These are phyloP conservation scores for Rhodotorula sp. DNA, from an alignment of 1,284 basidiomycete species.

Conservation along the genomic window DNA sequence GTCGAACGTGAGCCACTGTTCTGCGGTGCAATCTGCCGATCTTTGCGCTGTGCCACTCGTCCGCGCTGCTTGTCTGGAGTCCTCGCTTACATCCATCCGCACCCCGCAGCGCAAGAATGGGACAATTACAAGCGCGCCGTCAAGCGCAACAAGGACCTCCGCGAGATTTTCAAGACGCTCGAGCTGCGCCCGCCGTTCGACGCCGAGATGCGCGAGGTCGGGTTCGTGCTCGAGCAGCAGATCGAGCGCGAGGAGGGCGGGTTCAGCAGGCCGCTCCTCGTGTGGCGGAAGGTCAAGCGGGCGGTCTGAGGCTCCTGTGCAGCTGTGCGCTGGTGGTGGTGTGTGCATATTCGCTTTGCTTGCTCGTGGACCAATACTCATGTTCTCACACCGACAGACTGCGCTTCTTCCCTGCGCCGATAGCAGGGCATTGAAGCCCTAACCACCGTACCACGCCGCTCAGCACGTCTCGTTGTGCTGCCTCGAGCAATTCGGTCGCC, in stretches of 20 bases:
- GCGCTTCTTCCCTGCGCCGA: too few species aligned
- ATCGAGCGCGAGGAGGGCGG: slow-evolving; percentile 41
- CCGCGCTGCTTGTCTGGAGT: too few species aligned
- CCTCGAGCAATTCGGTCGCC: too few species aligned
- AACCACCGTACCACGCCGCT: too few species aligned
- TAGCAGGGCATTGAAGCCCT: too few species aligned
- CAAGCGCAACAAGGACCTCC: slow-evolving; percentile 35
- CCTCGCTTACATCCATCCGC: too few species aligned
- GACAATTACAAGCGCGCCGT: slow-evolving; percentile 39
- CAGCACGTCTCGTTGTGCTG: too few species aligned
- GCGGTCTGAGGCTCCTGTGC: too few species aligned
- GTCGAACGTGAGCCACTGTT: slow-evolving; percentile 21
- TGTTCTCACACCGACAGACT: too few species aligned
- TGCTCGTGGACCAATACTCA: too few species aligned
- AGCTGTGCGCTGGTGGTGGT: too few species aligned
- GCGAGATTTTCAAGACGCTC: slow-evolving; percentile 23
- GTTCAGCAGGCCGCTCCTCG: slow-evolving; percentile 35
- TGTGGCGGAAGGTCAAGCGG: slow-evolving; percentile 32
- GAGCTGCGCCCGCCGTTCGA: slow-evolving; percentile 38
- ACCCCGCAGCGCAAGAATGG: slow-evolving; percentile 30
- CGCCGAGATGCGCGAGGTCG: slow-evolving; percentile 16
- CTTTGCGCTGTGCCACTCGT: background rate
- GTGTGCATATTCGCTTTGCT: too few species aligned
- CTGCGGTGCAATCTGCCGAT: background rate
- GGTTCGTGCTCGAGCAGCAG: slow-evolving; percentile 27